Evolutionary conservation across 805 yeast genomes (phyloP).

Genomic region (Candida bentonensis): DNA sequence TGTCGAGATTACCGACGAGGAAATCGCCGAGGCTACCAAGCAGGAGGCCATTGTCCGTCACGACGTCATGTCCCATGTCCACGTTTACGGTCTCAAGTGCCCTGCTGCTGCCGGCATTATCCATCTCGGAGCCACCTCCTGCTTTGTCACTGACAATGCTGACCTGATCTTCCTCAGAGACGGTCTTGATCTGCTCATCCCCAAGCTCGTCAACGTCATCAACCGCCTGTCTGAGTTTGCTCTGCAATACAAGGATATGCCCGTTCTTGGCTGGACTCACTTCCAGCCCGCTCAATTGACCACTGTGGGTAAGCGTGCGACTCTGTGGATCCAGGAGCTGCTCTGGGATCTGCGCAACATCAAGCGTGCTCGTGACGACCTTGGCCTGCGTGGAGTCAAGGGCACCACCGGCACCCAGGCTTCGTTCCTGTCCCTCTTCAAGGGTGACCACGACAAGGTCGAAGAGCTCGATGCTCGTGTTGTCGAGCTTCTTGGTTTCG

Average conservation of each 20-base stretch:
- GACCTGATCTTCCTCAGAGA: constrained; percentile 93
- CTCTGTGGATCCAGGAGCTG: constrained; percentile 94
- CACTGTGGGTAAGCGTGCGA: constrained; percentile 96
- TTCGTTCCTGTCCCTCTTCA: constrained; percentile 86
- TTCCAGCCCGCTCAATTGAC: constrained; percentile 99
- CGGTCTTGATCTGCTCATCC: constrained; percentile 85
- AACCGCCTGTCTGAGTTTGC: constrained; percentile 84
- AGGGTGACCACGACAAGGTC: constrained; percentile 93
- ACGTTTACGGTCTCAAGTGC: constrained; percentile 79
- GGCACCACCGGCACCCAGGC: constrained; percentile 99
- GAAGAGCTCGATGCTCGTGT: constrained; percentile 86
- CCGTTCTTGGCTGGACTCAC: constrained; percentile 98
- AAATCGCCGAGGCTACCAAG: constrained; percentile 71
- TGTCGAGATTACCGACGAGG: constrained; percentile 79
- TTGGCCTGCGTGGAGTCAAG: constrained; percentile 95
- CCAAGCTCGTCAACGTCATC: constrained; percentile 90
- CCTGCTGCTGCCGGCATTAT: constrained; percentile 97
- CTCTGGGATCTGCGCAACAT: constrained; percentile 96
- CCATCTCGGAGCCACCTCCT: constrained; percentile 96
- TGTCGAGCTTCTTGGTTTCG: constrained; percentile 85
- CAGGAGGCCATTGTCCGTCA: constrained; percentile 98
- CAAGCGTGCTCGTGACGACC: constrained; percentile 88
- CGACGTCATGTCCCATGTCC: constrained; percentile 99
- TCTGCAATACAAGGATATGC: constrained; percentile 80
- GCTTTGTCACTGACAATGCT: constrained; percentile 96